Conservation (phyloP, 805 yeast genomes). For the Cyberlindnera mycetangii region DNA sequence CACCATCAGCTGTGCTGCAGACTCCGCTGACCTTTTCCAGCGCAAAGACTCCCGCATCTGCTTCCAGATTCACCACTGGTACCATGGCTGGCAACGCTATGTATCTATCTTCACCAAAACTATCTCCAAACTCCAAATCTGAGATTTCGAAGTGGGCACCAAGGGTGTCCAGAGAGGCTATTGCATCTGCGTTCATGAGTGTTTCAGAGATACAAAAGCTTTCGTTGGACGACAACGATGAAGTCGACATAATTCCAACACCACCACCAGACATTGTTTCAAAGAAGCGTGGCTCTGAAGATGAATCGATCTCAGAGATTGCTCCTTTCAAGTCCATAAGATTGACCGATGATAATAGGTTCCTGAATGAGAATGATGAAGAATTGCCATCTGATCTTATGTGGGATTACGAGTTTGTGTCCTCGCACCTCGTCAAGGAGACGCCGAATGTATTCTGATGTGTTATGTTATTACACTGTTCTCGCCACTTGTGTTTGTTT, state of each 20-base stretch:
- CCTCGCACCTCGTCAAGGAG: slow-evolving; percentile 6
- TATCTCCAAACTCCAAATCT: slow-evolving; percentile 22
- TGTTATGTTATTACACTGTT: too few species aligned
- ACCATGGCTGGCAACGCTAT: slow-evolving; percentile 7
- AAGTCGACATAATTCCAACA: slow-evolving; percentile 9
- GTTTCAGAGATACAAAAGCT: slow-evolving; percentile 23
- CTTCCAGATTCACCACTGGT: slow-evolving; percentile 14
- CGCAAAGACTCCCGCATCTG: slow-evolving; percentile 27
- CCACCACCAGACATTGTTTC: slow-evolving; percentile 13
- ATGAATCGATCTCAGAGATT: slow-evolving; percentile 3
- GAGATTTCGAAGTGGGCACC: slow-evolving; percentile 22
- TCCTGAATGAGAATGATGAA: slow-evolving; percentile 20
- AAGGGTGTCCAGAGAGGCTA: slow-evolving; percentile 25
- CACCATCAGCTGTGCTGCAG: slow-evolving; percentile 30
- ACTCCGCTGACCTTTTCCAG: slow-evolving; percentile 29
- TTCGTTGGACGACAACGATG: slow-evolving; percentile 13
- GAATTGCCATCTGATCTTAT: slow-evolving; percentile 16
- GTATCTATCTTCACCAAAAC: slow-evolving; percentile 26
- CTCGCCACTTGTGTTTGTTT: too few species aligned
- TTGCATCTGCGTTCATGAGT: slow-evolving; percentile 19
- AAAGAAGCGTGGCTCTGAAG: slow-evolving; percentile 11
- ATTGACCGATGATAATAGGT: slow-evolving; percentile 18
- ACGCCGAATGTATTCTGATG: slow-evolving; percentile 4
- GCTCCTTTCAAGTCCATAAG: slow-evolving; percentile 19
- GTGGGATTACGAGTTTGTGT: slow-evolving; percentile 25